Conservation (phyloP, 257 asterid species). For the Nyctanthes arbortristis region DNA sequence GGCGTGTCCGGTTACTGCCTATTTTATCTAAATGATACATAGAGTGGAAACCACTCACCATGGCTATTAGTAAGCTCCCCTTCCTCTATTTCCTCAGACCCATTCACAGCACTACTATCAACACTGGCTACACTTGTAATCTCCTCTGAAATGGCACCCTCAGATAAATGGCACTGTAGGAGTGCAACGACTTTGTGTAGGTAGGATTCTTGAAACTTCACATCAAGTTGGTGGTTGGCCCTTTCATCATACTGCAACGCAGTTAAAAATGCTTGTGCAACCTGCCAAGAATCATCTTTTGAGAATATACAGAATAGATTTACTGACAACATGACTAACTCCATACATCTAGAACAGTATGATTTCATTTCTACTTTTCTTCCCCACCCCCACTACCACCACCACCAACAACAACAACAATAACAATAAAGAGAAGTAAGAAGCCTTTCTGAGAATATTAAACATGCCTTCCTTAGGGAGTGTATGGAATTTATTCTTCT, state of each 20-base stretch:
- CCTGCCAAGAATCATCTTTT: slow-evolving; percentile 50
- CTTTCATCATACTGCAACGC: slow-evolving; percentile 97
- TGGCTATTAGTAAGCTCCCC: slow-evolving; percentile 87
- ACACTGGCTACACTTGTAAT: slow-evolving; percentile 33
- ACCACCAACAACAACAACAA: no score
- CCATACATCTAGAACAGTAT: slow-evolving; percentile 8
- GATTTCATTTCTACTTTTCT: slow-evolving; percentile 10
- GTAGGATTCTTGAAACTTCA: slow-evolving; percentile 97
- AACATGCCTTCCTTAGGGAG: no score
- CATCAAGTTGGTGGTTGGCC: slow-evolving; percentile 92
- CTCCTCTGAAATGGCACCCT: slow-evolving; percentile 79
- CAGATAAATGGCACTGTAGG: slow-evolving; percentile 84
- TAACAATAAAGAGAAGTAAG: no score
- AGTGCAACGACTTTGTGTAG: slow-evolving; percentile 81
- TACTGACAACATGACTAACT: background rate
- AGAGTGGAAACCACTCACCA: slow-evolving; percentile 47
- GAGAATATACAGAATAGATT: slow-evolving; percentile 15
- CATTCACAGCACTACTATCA: slow-evolving; percentile 39
- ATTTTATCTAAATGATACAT: slow-evolving; percentile 11
- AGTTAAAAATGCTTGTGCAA: slow-evolving; percentile 80
- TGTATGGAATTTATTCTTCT: no score
- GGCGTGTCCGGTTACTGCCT: slow-evolving; percentile 2
- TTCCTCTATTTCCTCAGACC: slow-evolving; percentile 82
- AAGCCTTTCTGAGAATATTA: no score
- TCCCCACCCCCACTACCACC: slow-evolving; percentile 16